A percentile compares a stretch with the other conserved stretches of the same genome.
These are phyloP conservation scores for Rhodomyrtus psidioides DNA, from an alignment of 441 rosid species.

Conservation along the genomic window DNA sequence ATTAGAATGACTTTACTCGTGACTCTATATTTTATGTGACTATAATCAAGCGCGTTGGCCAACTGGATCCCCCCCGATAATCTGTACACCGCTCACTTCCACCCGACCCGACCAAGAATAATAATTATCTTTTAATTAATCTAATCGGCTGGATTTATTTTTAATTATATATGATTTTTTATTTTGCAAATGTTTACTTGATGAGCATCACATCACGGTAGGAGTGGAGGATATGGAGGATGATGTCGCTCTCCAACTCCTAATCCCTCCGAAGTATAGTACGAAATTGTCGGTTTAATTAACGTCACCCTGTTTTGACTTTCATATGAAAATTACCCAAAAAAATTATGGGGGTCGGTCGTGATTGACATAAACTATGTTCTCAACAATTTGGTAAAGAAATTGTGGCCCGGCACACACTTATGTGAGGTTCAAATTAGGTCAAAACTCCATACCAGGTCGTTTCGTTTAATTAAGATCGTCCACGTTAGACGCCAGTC, in stretches of 20 bases:
- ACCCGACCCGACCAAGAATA: background rate
- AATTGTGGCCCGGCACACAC: no score
- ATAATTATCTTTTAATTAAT: background rate
- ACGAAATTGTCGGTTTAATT: background rate
- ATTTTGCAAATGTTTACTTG: background rate
- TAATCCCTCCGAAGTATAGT: background rate
- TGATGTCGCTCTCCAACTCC: background rate
- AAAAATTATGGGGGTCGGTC: background rate
- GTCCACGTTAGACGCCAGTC: rapidly evolving
- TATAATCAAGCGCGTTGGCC: background rate
- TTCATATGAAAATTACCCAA: background rate
- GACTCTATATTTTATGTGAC: background rate
- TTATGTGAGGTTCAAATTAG: no score
- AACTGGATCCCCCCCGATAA: background rate
- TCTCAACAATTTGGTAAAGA: background rate
- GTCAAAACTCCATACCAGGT: background rate
- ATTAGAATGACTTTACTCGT: background rate
- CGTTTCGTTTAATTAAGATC: background rate
- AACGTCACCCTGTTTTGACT: background rate
- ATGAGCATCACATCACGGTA: background rate
- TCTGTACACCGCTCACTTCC: background rate
- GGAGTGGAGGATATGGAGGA: background rate
- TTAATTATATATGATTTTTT: background rate
- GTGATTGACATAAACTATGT: background rate
- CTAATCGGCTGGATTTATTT: background rate